These are phyloP conservation scores for Elaeis guineensis DNA, from an alignment of 176 grass and related monocot species.

Conservation along the genomic window DNA sequence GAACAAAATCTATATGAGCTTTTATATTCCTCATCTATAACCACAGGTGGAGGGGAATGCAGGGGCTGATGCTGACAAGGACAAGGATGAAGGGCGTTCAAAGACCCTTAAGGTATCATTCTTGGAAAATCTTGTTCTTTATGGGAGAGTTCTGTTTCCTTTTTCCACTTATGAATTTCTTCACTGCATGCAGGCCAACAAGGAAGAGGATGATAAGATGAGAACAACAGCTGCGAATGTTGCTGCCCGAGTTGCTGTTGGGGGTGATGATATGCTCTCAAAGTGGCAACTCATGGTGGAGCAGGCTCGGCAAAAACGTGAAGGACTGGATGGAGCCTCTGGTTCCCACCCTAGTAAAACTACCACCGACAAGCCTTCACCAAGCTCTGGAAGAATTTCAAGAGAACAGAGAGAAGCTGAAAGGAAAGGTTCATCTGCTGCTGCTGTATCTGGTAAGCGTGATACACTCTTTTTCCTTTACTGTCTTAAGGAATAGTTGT, in stretches of 20 bases:
- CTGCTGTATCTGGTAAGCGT: slow-evolving; percentile 41
- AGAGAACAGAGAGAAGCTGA: slow-evolving; percentile 65
- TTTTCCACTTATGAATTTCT: background rate
- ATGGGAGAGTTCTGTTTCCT: background rate
- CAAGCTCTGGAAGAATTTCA: slow-evolving; percentile 39
- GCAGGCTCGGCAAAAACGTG: slow-evolving; percentile 62
- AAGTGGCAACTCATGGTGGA: slow-evolving; percentile 94
- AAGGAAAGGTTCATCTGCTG: slow-evolving; percentile 45
- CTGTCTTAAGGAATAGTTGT: no score
- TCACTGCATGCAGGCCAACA: slow-evolving; percentile 38
- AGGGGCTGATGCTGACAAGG: slow-evolving; percentile 63
- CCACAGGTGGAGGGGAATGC: slow-evolving; percentile 49
- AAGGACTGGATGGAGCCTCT: slow-evolving; percentile 44
- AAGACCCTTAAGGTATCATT: slow-evolving; percentile 56
- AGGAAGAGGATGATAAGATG: slow-evolving; percentile 94
- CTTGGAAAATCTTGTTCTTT: no score
- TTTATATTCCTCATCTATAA: slow-evolving; percentile 8
- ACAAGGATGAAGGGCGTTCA: slow-evolving; percentile 59
- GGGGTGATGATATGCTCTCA: slow-evolving; percentile 86
- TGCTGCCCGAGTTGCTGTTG: slow-evolving; percentile 75
- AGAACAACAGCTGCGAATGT: slow-evolving; percentile 90
- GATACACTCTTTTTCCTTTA: background rate
- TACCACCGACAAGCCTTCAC: slow-evolving; percentile 24
- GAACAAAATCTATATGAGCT: slow-evolving; percentile 1
- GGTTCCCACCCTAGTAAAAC: slow-evolving; percentile 30